Base-by-base conservation (phyloP, 768 basidiomycete species). In the Russula dissimulans region DNA sequence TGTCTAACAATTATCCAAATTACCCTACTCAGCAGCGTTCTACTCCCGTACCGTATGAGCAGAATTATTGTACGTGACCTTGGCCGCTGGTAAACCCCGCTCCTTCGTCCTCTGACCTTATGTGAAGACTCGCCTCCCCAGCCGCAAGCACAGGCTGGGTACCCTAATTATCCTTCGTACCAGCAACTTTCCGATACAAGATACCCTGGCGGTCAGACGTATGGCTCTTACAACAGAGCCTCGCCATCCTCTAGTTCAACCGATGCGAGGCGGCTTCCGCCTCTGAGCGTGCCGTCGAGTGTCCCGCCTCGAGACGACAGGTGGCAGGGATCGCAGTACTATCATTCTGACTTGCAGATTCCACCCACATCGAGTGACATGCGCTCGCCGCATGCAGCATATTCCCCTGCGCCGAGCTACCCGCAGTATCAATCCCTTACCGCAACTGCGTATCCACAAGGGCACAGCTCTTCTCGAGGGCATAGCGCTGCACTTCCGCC, bases 391-490 rank as follows among this genome's bases (percentile, higher is more conserved):
- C 47, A 63, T 36, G 31, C 60, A 22, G 34, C n/a, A 3, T 65
- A 63, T 43, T 38, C 62, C 31, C 34, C 43, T 34, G 29, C 56
- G 14, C 10, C 26, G 38, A 26, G 32, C 50, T 60, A 57, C 31
- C 42, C 52, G n/a, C 51, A 48, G n/a, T 52, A 57, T 14, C 57
- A 60, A 45, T 46, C 44, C 31, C 15, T 45, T 41, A 8, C 50
- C 3, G 11, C 58, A 5, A 6, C 56, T 29, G 12, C 36, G n/a
- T 61, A 64, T 41, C 6, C 47, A 15, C 10, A 57, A 12, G 44
- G 45, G 10, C 55, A 56, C n/a, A 42, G 31, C 44, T 63, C 70
- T 3, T 66, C 68, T 17, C 65, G 70, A 38, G 60, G 68, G 41
- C 4, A 43, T 51, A 56, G 64, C 4, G 26, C 67, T 1, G 49